These are phyloP conservation scores for Zygnema cylindricum DNA, from an alignment of 139 green algal species.

Conservation along the genomic window DNA sequence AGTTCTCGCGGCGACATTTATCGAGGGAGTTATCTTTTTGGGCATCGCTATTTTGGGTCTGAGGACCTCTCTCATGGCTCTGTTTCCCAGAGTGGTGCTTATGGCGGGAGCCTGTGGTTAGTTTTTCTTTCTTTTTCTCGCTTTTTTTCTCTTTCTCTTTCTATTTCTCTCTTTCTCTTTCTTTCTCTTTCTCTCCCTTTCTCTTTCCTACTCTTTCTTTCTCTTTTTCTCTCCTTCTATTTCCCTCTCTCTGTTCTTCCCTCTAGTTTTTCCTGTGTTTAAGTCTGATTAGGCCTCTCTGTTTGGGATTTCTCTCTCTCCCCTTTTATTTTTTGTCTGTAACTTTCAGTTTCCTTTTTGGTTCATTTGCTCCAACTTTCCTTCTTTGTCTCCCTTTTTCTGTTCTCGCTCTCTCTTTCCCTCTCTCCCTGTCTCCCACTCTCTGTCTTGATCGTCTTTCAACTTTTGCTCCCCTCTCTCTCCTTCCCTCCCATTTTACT, in stretches of 20 bases:
- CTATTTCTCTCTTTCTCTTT: neutral
- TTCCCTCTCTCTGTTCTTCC: neutral
- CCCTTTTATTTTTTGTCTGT: neutral
- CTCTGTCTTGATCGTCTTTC: too few relatives aligned
- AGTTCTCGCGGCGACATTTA: constrained; percentile 68
- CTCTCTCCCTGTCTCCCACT: too few relatives aligned
- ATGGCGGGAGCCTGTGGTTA: constrained; percentile 66
- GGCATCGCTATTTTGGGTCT: constrained; percentile 67
- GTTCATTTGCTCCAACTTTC: neutral
- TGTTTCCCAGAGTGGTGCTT: constrained; percentile 67
- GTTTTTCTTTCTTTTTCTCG: too few relatives aligned
- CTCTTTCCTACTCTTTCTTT: neutral
- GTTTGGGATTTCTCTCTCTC: neutral
- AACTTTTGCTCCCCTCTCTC: too few relatives aligned
- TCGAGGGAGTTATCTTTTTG: constrained; percentile 72
- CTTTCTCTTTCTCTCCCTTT: neutral
- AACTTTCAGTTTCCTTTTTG: neutral
- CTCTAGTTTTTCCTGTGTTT: neutral
- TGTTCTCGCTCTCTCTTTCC: neutral
- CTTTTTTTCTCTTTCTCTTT: too few relatives aligned
- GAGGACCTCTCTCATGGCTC: constrained; percentile 43
- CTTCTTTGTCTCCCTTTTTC: constrained; percentile 3
- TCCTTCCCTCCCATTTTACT: neutral
- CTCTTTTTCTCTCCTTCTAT: neutral
- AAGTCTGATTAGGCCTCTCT: neutral